Base-by-base conservation (phyloP, 2,329 filamentous ascomycete genomes). In the Phyllosticta ampelicida region DNA sequence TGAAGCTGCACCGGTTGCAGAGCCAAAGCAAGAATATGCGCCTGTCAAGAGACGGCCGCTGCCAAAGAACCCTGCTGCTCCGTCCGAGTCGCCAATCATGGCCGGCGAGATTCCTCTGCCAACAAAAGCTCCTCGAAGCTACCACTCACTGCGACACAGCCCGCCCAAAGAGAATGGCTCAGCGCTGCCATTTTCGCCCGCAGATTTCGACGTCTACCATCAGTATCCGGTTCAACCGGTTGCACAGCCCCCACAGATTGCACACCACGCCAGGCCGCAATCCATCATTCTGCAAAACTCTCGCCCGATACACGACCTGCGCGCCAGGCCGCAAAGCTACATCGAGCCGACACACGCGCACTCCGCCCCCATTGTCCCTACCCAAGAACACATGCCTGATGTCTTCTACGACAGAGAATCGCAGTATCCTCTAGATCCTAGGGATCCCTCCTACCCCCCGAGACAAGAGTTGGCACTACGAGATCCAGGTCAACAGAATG, bases 31-130 rank as follows among this genome's bases (percentile, higher is more conserved):
- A 53, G 76, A 80, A 64, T 77, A 56, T 28, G 48, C 54, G 3
- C 80, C 83, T 51, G 83, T 95, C 51, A 96, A 92, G 76, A 82
- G 92, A 63, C 82, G 92, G 30, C 92, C 92, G 19, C 75, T 96
- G 48, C 91, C 92, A 0, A 85, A 83, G 1, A 89, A 94, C 68
- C 53, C 49, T 8, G 89, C 90, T 29, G 76, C 69, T 67, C 30
- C 66, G 61, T 79, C 80, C 64, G 68, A 65, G 59, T 71, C 66
- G 62, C 67, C 57, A 29, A 55, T 55, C 18, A 55, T 50, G 48
- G 49, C 67, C 19, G 48, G 65, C 51, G 62, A 60, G 28, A 36
- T 60, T 5, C 62, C 61, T 20, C 55, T 57, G 28, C 62, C 61
- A 21, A 60, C 58, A 30, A 55, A 61, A 20, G 56, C 9, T 23